Evolutionary conservation across 352 stramenopile species (phyloP).

Genomic region (Phytophthora citricola): DNA sequence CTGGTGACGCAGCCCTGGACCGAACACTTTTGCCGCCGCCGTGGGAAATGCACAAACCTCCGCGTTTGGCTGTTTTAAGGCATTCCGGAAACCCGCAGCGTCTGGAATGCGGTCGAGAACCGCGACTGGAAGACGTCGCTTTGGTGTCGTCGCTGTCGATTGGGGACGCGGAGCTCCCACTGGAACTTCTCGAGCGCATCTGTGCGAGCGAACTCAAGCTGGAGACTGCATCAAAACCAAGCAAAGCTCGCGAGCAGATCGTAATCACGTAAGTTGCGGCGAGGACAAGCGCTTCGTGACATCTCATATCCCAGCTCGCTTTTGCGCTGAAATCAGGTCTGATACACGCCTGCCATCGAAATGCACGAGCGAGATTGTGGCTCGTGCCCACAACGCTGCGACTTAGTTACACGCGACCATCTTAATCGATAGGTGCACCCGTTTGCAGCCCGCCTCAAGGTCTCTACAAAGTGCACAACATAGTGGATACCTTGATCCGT

Average conservation of each 20-base stretch:
- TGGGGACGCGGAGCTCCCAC: slow-evolving; percentile 14
- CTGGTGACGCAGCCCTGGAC: slow-evolving; percentile 59
- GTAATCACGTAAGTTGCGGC: slow-evolving; percentile 22
- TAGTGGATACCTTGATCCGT: background rate
- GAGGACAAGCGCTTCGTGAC: slow-evolving; percentile 11
- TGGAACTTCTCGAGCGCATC: slow-evolving; percentile 21
- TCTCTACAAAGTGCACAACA: no score
- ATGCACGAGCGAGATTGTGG: slow-evolving; percentile 2
- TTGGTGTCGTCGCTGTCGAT: slow-evolving; percentile 16
- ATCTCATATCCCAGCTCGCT: slow-evolving; percentile 36
- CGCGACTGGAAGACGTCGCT: background rate
- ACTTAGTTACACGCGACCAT: slow-evolving; percentile 1
- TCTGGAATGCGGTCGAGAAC: slow-evolving; percentile 15
- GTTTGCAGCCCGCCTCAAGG: slow-evolving; percentile 9
- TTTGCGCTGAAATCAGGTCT: slow-evolving; percentile 31
- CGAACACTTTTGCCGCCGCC: slow-evolving; percentile 61
- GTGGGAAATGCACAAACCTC: slow-evolving; percentile 62
- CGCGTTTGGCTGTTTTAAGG: slow-evolving; percentile 57
- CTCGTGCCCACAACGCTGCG: background rate
- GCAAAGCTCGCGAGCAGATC: background rate
- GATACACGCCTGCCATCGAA: slow-evolving; percentile 17
- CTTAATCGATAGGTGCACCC: background rate
- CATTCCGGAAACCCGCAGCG: slow-evolving; percentile 60
- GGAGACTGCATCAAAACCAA: slow-evolving; percentile 19
- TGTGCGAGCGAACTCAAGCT: slow-evolving; percentile 24